Percentiles rank a stretch among this genome's conserved stretches.
phyloP scores from a whole-genome alignment of 345 rosid species.

The Murraya koenigii region DNA sequence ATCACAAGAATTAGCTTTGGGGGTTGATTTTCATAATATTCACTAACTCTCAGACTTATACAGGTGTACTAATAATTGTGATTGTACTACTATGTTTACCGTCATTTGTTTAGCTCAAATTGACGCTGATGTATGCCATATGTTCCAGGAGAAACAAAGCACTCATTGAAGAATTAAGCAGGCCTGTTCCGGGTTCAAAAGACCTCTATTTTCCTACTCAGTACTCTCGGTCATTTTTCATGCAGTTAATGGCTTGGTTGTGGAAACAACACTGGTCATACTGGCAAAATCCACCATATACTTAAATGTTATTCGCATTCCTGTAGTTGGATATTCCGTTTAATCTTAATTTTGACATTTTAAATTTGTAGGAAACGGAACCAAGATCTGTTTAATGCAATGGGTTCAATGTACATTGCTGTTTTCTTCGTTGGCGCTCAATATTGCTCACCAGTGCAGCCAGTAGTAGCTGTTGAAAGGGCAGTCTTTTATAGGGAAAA shows the following conservation, averaged over 20 bases:
- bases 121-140: background rate
- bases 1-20: conserved; percentile 36
- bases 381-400: conserved; percentile 61
- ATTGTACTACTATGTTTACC: too few relatives aligned
- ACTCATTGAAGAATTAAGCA: conserved; percentile 39
- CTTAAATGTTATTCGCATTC: background rate
- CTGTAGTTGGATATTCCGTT: background rate
- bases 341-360: background rate
- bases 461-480: conserved; percentile 60
- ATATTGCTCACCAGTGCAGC: conserved; percentile 56
- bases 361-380: conserved; percentile 20
- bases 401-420: conserved; percentile 79
- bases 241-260: conserved; percentile 49
- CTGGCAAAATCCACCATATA: conserved; percentile 44
- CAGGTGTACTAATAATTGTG: conserved; percentile 23
- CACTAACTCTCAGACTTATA: conserved; percentile 37
- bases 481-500: conserved; percentile 47
- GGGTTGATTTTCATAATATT: conserved; percentile 37
- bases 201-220: conserved; percentile 44
- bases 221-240: conserved; percentile 40
- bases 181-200: conserved; percentile 24
- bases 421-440: conserved; percentile 70
- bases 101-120: background rate
- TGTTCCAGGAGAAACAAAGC: conserved; percentile 53
- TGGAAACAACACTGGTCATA: conserved; percentile 56